Evolutionary conservation across 2,329 filamentous ascomycete species (phyloP).

Genomic region (Penicillium sp.): DNA sequence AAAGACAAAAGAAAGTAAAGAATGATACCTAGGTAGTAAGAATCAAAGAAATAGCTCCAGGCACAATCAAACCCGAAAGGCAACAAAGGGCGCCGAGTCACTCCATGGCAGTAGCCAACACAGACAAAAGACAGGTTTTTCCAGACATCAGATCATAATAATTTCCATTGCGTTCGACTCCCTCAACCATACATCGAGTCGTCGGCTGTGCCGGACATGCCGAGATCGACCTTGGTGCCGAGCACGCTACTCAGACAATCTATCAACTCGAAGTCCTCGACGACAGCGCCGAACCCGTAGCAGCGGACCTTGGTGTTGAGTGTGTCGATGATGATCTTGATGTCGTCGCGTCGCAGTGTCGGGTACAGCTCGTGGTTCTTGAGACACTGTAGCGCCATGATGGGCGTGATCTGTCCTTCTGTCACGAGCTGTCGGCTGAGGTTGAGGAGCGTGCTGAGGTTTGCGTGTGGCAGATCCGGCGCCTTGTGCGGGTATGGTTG

Average conservation of each 20-base stretch:
- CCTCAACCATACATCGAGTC: slow-evolving; percentile 29
- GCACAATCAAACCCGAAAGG: neutral
- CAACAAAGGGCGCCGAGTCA: neutral
- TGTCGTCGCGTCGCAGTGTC: slow-evolving; percentile 59
- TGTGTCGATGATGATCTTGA: slow-evolving; percentile 62
- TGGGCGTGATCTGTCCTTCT: slow-evolving; percentile 75
- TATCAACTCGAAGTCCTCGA: slow-evolving; percentile 57
- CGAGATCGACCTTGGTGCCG: slow-evolving; percentile 32
- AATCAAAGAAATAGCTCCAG: neutral
- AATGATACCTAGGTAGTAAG: neutral
- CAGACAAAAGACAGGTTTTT: neutral
- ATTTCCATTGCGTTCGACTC: neutral
- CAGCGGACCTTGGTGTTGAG: slow-evolving; percentile 75
- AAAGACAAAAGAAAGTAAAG: neutral
- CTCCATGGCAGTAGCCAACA: neutral
- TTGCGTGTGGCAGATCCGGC: slow-evolving; percentile 66
- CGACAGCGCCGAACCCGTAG: slow-evolving; percentile 69
- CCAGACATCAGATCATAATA: slow-evolving; percentile 8
- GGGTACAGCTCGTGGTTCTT: slow-evolving; percentile 60
- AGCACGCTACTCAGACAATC: slow-evolving; percentile 69
- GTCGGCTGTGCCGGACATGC: slow-evolving; percentile 21
- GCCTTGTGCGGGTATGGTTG: slow-evolving; percentile 60
- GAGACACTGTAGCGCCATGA: slow-evolving; percentile 87
- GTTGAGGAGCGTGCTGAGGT: slow-evolving; percentile 72
- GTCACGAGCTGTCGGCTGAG: slow-evolving; percentile 73